Evolutionary conservation across 257 asterid species (phyloP), one percentile per base, ranked within the genome.

Genomic region (Mentha longifolia): DNA sequence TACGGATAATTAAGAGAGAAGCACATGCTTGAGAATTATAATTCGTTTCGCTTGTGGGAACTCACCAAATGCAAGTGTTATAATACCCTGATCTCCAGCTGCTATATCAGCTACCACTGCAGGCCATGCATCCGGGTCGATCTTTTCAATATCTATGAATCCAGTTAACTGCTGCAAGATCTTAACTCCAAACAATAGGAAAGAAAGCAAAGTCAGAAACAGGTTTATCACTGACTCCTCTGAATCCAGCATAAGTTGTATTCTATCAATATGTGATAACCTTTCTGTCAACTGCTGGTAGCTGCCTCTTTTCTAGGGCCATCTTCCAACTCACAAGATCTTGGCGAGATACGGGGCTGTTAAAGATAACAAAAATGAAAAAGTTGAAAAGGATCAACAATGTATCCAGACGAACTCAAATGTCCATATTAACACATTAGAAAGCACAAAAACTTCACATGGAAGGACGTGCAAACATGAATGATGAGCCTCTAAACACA

Each of bases 241-340:
- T 42, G 50, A 54, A 50, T 59, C 22, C 28, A 19, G 71, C 74
- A 55, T 37, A 60, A 67, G 65, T 65, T 39, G 59, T 61, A 68
- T 46, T 55, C 37, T 49, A 16, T 61, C 43, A 75, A 66, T 54
- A 63, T 72, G 70, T 33, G 66, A n/a, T 51, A 72, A 90, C 99
- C 99, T 89, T 84, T 84, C 75, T 80, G 78, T 95, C 95, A 69
- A 86, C 96, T 31, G 61, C 77, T 35, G 97, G 96, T 37, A 95
- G 90, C 87, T 87, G 95, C 86, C 88, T 92, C 78, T 87, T 92
- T 78, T 89, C 99, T 42, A 89, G 75, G 67, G 98, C 99, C 91
- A 92, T 89, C 85, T 86, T 95, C 99, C 99, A 95, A 80, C 97
- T 88, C 79, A 95, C 95, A 31, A 95, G 94, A 86, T 92, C 99